phyloP scores from a whole-genome alignment of 2,329 filamentous ascomycete species.

The Fusarium pseudograminearum region DNA sequence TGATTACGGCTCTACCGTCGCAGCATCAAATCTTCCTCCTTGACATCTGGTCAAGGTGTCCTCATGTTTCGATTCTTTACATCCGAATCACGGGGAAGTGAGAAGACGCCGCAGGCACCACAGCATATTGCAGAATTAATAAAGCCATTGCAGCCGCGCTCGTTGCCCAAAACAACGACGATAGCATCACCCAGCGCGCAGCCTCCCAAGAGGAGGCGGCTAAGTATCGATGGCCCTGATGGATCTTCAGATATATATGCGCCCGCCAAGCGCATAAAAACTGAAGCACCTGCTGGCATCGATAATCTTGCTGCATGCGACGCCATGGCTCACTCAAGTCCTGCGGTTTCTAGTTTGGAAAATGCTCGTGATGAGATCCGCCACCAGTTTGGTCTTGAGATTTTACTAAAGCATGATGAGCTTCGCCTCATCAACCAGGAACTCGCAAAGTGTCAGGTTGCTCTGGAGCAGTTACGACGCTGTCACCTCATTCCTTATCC shows the following conservation, averaged over 20 bases:
- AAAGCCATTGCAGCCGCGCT: conserved; percentile 51
- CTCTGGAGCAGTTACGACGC: conserved; percentile 91
- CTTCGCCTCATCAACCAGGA: conserved; percentile 95
- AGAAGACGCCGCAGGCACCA: conserved; percentile 60
- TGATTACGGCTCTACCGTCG: conserved; percentile 34
- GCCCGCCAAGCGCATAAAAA: conserved; percentile 59
- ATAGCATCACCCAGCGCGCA: conserved; percentile 45
- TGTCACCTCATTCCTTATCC: conserved; percentile 95
- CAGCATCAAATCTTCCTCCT: conserved; percentile 26
- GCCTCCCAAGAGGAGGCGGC: conserved; percentile 57
- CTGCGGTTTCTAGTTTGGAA: conserved; percentile 55
- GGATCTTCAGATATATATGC: conserved; percentile 41
- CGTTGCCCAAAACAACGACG: conserved; percentile 46
- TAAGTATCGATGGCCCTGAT: conserved; percentile 51
- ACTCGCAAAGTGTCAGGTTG: conserved; percentile 92
- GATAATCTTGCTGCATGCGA: conserved; percentile 36
- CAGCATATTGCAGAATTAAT: conserved; percentile 54
- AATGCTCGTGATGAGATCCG: conserved; percentile 79
- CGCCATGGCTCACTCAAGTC: conserved; percentile 37
- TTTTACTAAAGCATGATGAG: conserved; percentile 94
- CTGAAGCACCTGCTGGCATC: conserved; percentile 47
- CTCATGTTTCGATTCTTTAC: conserved; percentile 74
- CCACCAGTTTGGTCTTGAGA: conserved; percentile 90
- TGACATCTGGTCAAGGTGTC: conserved; percentile 53
- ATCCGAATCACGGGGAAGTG: conserved; percentile 68